phyloP scores from a whole-genome alignment of 2,329 filamentous ascomycete species.

The Epichloe uncinata region DNA sequence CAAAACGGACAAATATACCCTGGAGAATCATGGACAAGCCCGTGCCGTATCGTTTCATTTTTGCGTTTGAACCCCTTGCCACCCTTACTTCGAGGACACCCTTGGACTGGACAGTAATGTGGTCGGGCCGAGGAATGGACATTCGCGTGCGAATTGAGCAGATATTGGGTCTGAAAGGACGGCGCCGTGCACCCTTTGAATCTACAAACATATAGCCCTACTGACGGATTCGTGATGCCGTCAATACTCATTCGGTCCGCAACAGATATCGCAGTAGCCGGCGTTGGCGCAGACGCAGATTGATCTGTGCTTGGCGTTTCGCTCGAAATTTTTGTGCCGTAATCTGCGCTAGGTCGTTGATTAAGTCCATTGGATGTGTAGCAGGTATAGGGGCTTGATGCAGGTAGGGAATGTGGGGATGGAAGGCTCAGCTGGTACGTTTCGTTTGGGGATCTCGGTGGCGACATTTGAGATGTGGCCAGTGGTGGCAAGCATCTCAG shows the following conservation, averaged over 20 bases:
- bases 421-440: conserved; percentile 30
- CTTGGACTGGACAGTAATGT: conserved; percentile 51
- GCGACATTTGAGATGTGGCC: conserved; percentile 20
- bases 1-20: conserved; percentile 96
- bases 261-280: conserved; percentile 25
- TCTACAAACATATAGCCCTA: conserved; percentile 44
- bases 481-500: conserved; percentile 20
- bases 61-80: conserved; percentile 60
- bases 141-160: conserved; percentile 68
- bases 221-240: conserved; percentile 37
- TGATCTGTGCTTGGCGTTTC: conserved; percentile 35
- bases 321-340: conserved; percentile 27
- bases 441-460: conserved; percentile 38
- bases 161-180: conserved; percentile 64
- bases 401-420: conserved; percentile 32
- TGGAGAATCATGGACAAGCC: conserved; percentile 84
- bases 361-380: conserved; percentile 17
- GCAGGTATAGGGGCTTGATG: conserved; percentile 26
- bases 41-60: conserved; percentile 63
- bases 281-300: conserved; percentile 27
- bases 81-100: conserved; percentile 48
- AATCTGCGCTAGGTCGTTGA: conserved; percentile 27
- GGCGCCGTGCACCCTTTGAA: conserved; percentile 51
- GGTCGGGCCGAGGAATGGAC: conserved; percentile 53
- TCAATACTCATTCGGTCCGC: conserved; percentile 46